These are phyloP conservation scores for Pyrenophora graminea DNA, from an alignment of 2,329 filamentous ascomycete genomes.

Conservation along the genomic window DNA sequence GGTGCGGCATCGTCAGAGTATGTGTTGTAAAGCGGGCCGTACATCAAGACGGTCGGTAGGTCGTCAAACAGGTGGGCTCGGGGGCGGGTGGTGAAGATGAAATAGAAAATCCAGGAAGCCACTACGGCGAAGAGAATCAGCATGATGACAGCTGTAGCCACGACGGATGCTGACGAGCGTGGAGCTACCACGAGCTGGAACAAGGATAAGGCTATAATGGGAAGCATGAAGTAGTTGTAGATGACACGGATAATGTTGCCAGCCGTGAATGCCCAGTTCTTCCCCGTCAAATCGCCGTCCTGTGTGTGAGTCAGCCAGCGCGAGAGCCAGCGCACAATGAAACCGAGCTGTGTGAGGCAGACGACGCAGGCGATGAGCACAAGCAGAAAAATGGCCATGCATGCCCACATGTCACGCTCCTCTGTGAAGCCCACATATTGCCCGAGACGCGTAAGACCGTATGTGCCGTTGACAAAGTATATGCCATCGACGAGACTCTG, in stretches of 20 bases:
- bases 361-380: conserved; percentile 72
- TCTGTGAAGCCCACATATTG: conserved; percentile 81
- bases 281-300: conserved; percentile 85
- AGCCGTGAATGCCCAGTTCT: conserved; percentile 81
- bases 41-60: conserved; percentile 82
- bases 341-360: conserved; percentile 74
- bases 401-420: conserved; percentile 84
- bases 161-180: conserved; percentile 69
- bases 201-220: conserved; percentile 81
- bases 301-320: conserved; percentile 71
- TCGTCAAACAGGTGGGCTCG: conserved; percentile 92
- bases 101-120: conserved; percentile 75
- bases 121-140: conserved; percentile 74
- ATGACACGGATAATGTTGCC: conserved; percentile 72
- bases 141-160: conserved; percentile 75
- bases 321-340: conserved; percentile 75
- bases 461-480: conserved; percentile 77
- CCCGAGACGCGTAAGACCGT: conserved; percentile 77
- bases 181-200: conserved; percentile 84
- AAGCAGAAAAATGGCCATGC: conserved; percentile 89
- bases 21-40: conserved; percentile 95
- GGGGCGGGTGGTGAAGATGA: conserved; percentile 80
- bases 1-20: conserved; percentile 91
- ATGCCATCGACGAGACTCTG: conserved; percentile 78
- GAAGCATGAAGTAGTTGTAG: conserved; percentile 90